phyloP scores from a whole-genome alignment of 345 rosid species.

The Jatropha curcas region DNA sequence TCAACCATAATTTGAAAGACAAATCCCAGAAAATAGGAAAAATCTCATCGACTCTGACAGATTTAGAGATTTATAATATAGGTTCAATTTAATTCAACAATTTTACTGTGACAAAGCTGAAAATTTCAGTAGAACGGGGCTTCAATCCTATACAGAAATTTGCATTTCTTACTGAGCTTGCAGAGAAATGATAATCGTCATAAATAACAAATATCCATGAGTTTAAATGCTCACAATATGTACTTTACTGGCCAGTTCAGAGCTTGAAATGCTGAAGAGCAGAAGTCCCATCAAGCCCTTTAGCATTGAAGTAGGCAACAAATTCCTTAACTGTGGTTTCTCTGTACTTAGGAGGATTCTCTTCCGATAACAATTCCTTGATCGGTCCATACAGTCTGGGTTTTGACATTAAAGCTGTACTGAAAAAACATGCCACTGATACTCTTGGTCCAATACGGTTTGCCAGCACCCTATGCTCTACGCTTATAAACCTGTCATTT shows the following conservation, averaged over 20 bases:
- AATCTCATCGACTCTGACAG: too few species aligned
- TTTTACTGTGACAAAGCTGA: too few species aligned
- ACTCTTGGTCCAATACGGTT: conserved; percentile 15
- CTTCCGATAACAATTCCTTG: conserved; percentile 23
- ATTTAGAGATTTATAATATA: too few species aligned
- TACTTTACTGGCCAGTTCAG: not conserved
- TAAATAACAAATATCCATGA: too few species aligned
- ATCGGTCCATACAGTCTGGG: conserved; percentile 20
- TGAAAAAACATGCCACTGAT: conserved; percentile 18
- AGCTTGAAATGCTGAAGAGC: conserved; percentile 14
- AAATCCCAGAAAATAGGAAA: too few species aligned
- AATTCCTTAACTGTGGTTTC: conserved; percentile 17
- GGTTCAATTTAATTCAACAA: too few species aligned
- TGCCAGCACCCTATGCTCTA: conserved; percentile 19
- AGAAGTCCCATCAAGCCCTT: conserved; percentile 21
- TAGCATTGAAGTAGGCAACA: not conserved
- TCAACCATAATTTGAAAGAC: too few species aligned
- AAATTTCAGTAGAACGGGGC: too few species aligned
- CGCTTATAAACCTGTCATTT: conserved; percentile 24
- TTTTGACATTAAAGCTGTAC: not conserved
- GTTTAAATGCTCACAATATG: not conserved
- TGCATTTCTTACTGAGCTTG: too few species aligned
- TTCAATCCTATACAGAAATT: too few species aligned
- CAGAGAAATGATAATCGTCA: not conserved
- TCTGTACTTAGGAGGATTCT: conserved; percentile 20